Percentiles rank a stretch among this genome's conserved stretches.
phyloP scores from a whole-genome alignment of 2,329 filamentous ascomycete species.

The Ceratocystis albifundus region DNA sequence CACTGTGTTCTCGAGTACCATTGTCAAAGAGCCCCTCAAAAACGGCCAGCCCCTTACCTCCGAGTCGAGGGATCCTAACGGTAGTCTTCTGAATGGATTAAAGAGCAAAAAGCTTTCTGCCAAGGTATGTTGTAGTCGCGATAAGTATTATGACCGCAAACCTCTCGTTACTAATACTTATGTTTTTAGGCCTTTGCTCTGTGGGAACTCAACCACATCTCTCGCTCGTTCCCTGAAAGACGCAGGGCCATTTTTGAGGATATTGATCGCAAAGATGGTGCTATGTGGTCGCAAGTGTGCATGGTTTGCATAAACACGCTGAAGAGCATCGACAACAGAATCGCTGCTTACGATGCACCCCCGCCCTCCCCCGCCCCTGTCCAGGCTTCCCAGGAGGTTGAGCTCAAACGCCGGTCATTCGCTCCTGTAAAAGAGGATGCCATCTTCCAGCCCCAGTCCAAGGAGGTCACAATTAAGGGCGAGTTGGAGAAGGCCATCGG shows the following conservation, averaged over 20 bases:
- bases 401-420: constrained; percentile 31
- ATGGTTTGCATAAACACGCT: constrained; percentile 58
- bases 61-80: constrained; percentile 83
- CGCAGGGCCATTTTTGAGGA: constrained; percentile 76
- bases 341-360: constrained; percentile 43
- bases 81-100: constrained; percentile 71
- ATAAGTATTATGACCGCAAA: background rate
- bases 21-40: constrained; percentile 72
- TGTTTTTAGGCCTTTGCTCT: constrained; percentile 61
- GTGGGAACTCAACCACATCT: constrained; percentile 79
- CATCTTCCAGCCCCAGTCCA: constrained; percentile 35
- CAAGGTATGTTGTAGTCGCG: constrained; percentile 39
- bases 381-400: constrained; percentile 23
- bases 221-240: constrained; percentile 59
- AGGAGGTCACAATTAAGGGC: constrained; percentile 32
- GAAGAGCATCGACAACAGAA: constrained; percentile 52
- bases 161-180: constrained; percentile 24
- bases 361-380: constrained; percentile 28
- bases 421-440: constrained; percentile 37
- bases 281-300: constrained; percentile 72
- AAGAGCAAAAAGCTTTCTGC: constrained; percentile 71
- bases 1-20: constrained; percentile 64
- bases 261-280: constrained; percentile 67
- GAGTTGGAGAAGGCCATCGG: constrained; percentile 39
- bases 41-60: constrained; percentile 71